Base-by-base conservation (phyloP, 2,329 filamentous ascomycete species). In the Colletotrichum lini region DNA sequence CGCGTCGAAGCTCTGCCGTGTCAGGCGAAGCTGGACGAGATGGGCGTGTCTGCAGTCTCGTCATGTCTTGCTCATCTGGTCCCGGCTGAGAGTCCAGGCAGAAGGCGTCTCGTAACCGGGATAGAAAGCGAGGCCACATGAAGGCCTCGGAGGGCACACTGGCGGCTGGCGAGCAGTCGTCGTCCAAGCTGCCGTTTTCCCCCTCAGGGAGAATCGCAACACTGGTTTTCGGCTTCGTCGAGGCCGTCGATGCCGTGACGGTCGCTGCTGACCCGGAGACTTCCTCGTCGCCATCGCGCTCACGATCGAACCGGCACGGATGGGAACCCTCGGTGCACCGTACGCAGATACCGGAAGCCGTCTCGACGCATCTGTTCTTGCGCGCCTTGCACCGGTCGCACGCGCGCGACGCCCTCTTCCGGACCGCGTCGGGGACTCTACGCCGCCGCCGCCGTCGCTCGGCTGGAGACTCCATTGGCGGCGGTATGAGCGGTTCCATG, bases 321-420 rank as follows among this genome's bases (percentile, higher is more conserved):
- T 76, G 57, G 1, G 76, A 76, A 38, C 73, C 75, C 52, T 74
- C 59, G 13, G 73, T 72, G 38, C 80, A 81, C 63, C 80, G 73
- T 23, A 79, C 73, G 50, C 79, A 82, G 15, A 69, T 69, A 0
- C 77, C 79, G 1, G 74, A 71, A 0, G 68, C 54, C 0, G 70
- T 75, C 68, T 79, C 78, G 42, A 81, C 76, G 52, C 80, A 81
- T 65, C 78, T 80, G 63, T 78, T 81, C 67, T 82, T 82, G 23
- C 80, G 73, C 7, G 75, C 73, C 66, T 82, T 82, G 66, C 80
- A 82, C 23, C 75, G 77, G 62, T 78, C 75, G 65, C 80, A 82
- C 74, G 80, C 80, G 74, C 77, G 73, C 1, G 73, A 75, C 7
- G 80, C 79, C 49, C 80, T 73, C 67, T 81, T 81, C 26, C 80